Conservation (phyloP, 163 green algal species). For the Trebouxia gelatinosa region DNA sequence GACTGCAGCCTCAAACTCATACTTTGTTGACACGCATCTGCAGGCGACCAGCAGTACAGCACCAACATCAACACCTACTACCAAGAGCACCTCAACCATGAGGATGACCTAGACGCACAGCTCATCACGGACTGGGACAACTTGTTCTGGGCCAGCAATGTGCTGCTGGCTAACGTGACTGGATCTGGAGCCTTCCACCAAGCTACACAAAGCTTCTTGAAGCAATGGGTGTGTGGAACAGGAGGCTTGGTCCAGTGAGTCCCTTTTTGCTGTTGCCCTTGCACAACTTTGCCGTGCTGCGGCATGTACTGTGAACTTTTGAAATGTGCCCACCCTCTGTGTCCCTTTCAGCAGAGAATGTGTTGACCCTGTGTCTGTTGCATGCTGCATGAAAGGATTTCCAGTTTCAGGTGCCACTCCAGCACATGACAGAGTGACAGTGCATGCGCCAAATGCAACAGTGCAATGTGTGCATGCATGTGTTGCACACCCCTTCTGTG, state of each 20-base stretch:
- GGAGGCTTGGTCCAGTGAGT: slow-evolving; percentile 19
- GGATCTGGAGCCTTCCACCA: slow-evolving; percentile 47
- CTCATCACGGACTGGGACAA: slow-evolving; percentile 61
- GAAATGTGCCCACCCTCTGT: no score
- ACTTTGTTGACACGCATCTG: background rate
- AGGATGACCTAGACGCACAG: slow-evolving; percentile 4
- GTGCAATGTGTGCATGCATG: no score
- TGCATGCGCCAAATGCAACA: no score
- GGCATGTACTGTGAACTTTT: no score
- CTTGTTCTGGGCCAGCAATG: slow-evolving; percentile 59
- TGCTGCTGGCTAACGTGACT: slow-evolving; percentile 60
- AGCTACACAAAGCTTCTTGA: slow-evolving; percentile 43
- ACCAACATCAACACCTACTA: slow-evolving; percentile 43
- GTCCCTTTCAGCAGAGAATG: no score
- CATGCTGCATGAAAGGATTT: no score
- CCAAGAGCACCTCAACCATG: slow-evolving; percentile 16
- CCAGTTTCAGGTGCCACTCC: no score
- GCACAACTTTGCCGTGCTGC: background rate
- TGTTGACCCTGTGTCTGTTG: no score
- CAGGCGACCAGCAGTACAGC: slow-evolving; percentile 44
- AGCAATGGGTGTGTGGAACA: slow-evolving; percentile 58
- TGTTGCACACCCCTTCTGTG: no score
- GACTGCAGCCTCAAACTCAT: no score
- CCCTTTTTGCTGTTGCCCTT: background rate
- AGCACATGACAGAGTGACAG: no score